Percentiles rank a stretch among this genome's conserved stretches.
These are phyloP conservation scores for Gossypium schwendimanii DNA, from an alignment of 441 rosid genomes.

Conservation along the genomic window DNA sequence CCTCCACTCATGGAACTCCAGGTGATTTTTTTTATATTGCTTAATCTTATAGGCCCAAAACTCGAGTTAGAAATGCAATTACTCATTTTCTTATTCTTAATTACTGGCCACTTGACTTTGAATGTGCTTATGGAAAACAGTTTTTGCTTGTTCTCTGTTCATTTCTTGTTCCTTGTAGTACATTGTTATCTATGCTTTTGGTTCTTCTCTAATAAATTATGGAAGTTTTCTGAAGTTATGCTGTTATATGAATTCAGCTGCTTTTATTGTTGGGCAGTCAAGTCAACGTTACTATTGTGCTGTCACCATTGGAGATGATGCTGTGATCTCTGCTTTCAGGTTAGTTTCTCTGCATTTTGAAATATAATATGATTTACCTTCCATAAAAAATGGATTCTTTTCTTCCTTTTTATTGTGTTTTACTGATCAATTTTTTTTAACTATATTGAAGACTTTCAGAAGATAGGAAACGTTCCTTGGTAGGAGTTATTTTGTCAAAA, in stretches of 20 bases:
- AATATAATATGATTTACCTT: neutral
- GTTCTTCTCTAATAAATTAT: conserved; percentile 24
- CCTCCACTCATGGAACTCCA: conserved; percentile 85
- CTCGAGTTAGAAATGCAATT: neutral
- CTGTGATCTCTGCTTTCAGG: conserved; percentile 95
- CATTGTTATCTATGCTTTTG: conserved; percentile 9
- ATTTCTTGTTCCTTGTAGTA: neutral
- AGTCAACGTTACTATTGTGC: conserved; percentile 90
- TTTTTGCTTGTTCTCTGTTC: neutral
- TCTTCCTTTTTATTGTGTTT: conserved; percentile 3
- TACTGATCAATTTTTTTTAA: conserved; percentile 13
- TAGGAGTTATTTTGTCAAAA: conserved; percentile 84
- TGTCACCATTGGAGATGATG: conserved; percentile 83
- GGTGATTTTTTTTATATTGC: conserved; percentile 36
- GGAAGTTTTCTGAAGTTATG: conserved; percentile 34
- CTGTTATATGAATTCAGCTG: conserved; percentile 72
- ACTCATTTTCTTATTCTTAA: neutral
- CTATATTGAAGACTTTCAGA: conserved; percentile 68
- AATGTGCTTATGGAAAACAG: neutral
- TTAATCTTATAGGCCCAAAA: neutral
- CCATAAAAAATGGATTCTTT: neutral
- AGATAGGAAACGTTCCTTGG: conserved; percentile 75
- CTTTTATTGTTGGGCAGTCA: conserved; percentile 97
- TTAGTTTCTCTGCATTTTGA: conserved; percentile 21
- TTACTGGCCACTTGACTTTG: neutral